phyloP scores from a whole-genome alignment of 345 rosid genomes.

The Kandelia obovata region DNA sequence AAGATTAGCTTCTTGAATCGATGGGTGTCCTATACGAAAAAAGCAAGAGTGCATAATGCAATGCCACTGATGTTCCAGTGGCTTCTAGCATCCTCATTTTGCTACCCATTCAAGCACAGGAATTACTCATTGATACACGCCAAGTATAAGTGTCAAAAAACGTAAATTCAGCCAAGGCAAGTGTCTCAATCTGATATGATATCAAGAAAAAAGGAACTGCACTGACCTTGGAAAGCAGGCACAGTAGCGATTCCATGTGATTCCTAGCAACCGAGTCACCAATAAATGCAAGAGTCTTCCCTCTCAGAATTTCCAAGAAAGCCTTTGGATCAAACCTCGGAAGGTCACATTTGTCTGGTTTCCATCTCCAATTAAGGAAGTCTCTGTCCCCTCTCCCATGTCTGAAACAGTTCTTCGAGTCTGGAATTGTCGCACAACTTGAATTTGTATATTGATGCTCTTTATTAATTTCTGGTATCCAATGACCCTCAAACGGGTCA shows the following conservation, averaged over 20 bases:
- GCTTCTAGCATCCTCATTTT: too few species aligned
- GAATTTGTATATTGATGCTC: conserved; percentile 56
- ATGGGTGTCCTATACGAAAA: too few species aligned
- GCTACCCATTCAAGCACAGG: too few species aligned
- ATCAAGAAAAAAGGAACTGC: not conserved
- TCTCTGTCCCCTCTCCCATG: conserved; percentile 62
- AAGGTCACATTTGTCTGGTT: conserved; percentile 65
- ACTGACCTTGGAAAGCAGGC: conserved; percentile 68
- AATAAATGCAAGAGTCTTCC: conserved; percentile 67
- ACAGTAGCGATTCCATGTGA: conserved; percentile 83
- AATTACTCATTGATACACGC: too few species aligned
- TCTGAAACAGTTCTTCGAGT: conserved; percentile 63
- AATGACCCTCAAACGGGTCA: conserved; percentile 59
- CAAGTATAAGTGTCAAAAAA: too few species aligned
- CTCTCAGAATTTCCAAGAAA: conserved; percentile 52
- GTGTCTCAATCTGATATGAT: too few species aligned
- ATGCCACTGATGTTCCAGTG: too few species aligned
- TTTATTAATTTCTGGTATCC: conserved; percentile 52
- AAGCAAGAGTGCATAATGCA: too few species aligned
- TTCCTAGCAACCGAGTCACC: conserved; percentile 93
- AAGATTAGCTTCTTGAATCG: too few species aligned
- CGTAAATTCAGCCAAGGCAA: too few species aligned
- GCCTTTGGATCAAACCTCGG: conserved; percentile 53
- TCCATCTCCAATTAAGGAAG: conserved; percentile 91
- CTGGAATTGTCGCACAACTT: conserved; percentile 67